Conservation (phyloP, 306 rosid genomes). For the Delonix regia region DNA sequence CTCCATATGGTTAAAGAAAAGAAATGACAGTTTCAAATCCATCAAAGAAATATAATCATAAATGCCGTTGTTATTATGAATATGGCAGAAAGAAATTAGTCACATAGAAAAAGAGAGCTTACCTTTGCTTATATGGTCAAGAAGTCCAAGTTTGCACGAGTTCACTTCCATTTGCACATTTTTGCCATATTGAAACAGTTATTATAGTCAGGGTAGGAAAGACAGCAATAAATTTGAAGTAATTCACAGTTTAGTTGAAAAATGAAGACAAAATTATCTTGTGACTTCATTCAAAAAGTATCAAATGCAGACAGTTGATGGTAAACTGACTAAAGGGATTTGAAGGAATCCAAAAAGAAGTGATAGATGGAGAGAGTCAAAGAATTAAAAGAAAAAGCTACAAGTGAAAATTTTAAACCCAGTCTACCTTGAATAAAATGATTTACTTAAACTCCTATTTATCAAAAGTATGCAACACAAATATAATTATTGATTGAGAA, state of each 20-base stretch:
- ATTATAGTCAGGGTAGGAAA: constrained; percentile 32
- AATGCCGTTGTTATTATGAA: not conserved
- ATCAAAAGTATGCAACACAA: not conserved
- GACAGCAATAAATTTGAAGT: constrained; percentile 20
- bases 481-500: not conserved
- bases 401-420: not conserved
- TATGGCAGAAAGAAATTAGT: not conserved
- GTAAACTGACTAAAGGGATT: constrained; percentile 2
- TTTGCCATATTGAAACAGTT: constrained; percentile 36
- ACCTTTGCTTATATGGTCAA: constrained; percentile 33
- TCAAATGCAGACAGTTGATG: not conserved
- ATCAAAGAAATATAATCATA: not conserved
- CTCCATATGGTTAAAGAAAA: constrained; percentile 18
- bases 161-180: constrained; percentile 60
- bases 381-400: not conserved
- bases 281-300: constrained; percentile 13
- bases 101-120: not conserved
- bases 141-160: constrained; percentile 65
- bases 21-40: no score
- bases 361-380: not conserved
- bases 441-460: not conserved
- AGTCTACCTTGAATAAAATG: not conserved
- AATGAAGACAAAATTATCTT: not conserved
- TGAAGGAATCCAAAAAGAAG: not conserved
- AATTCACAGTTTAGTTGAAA: not conserved